A percentile compares a stretch with the other conserved stretches of the same genome.
Conservation (phyloP, 306 rosid species). For the Inga leiocalycina region DNA sequence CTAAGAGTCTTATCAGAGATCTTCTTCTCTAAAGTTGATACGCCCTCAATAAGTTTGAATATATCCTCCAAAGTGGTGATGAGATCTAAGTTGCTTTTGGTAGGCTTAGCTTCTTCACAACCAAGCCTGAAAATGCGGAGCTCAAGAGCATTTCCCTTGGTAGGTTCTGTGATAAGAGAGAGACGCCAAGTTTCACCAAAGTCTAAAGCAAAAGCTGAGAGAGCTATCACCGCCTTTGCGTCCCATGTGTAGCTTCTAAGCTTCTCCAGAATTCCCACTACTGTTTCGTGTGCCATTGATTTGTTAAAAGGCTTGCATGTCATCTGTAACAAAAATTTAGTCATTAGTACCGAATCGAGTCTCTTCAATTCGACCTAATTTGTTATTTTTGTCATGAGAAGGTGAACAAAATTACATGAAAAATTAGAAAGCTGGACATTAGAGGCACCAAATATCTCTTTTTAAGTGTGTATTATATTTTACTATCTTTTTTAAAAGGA, state of each 20-base stretch:
- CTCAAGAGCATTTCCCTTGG: not conserved
- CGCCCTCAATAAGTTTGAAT: slow-evolving; percentile 34
- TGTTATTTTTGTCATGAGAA: too few relatives aligned
- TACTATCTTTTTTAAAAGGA: too few relatives aligned
- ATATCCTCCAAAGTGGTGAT: slow-evolving; percentile 41
- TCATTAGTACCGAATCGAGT: too few relatives aligned
- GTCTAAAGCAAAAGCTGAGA: slow-evolving; percentile 57
- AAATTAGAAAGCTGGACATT: not conserved
- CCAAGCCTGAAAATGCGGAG: slow-evolving; percentile 17
- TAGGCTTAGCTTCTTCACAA: slow-evolving; percentile 2
- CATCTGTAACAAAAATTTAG: not conserved
- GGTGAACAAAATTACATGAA: not conserved
- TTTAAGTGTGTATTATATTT: too few relatives aligned
- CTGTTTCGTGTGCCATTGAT: slow-evolving; percentile 31
- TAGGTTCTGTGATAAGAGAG: slow-evolving; percentile 31
- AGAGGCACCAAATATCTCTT: too few relatives aligned
- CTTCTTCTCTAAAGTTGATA: slow-evolving; percentile 35
- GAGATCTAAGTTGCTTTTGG: slow-evolving; percentile 25
- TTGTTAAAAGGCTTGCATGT: slow-evolving; percentile 4
- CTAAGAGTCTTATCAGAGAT: not conserved
- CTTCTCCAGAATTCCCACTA: slow-evolving; percentile 44
- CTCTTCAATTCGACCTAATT: too few relatives aligned
- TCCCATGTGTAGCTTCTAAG: slow-evolving; percentile 51
- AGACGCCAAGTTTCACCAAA: slow-evolving; percentile 59
- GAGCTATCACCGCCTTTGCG: slow-evolving; percentile 54